Evolutionary conservation across 306 rosid genomes (phyloP).

Genomic region (Amphicarpaea edgeworthii): DNA sequence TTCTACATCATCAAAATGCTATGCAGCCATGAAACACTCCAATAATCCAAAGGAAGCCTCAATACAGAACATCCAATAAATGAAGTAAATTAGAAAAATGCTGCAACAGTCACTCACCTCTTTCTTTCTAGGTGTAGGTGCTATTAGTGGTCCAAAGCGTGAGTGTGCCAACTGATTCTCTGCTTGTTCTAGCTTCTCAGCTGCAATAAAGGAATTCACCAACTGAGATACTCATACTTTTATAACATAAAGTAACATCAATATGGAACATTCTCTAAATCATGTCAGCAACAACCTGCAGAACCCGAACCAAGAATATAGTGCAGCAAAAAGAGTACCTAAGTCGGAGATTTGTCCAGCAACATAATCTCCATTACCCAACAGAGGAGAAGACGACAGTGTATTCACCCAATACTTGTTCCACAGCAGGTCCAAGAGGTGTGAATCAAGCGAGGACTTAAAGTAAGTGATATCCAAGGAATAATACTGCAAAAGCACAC

Average conservation of each 20-base stretch:
- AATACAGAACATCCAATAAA: too few species aligned
- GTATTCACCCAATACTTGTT: slow-evolving; percentile 97
- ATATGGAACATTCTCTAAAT: background rate
- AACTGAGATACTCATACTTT: slow-evolving; percentile 32
- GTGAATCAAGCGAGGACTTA: slow-evolving; percentile 92
- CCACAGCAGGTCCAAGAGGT: slow-evolving; percentile 95
- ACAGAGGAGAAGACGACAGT: slow-evolving; percentile 88
- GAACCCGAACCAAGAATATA: slow-evolving; percentile 10
- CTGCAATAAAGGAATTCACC: slow-evolving; percentile 56
- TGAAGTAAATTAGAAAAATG: background rate
- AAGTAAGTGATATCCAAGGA: slow-evolving; percentile 93
- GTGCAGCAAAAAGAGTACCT: slow-evolving; percentile 60
- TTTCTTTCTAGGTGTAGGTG: slow-evolving; percentile 84
- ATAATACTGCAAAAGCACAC: slow-evolving; percentile 76
- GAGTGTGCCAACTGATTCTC: slow-evolving; percentile 93
- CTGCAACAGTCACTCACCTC: slow-evolving; percentile 59
- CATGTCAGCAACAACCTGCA: background rate
- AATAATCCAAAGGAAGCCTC: background rate
- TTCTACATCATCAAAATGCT: background rate
- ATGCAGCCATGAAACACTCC: background rate
- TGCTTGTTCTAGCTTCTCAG: slow-evolving; percentile 95
- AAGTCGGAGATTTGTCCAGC: slow-evolving; percentile 95
- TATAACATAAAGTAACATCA: background rate
- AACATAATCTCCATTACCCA: slow-evolving; percentile 95
- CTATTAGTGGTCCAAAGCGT: slow-evolving; percentile 82